These are phyloP conservation scores for Aspergillus brunneoviolaceus DNA, from an alignment of 2,329 filamentous ascomycete species.

Conservation along the genomic window DNA sequence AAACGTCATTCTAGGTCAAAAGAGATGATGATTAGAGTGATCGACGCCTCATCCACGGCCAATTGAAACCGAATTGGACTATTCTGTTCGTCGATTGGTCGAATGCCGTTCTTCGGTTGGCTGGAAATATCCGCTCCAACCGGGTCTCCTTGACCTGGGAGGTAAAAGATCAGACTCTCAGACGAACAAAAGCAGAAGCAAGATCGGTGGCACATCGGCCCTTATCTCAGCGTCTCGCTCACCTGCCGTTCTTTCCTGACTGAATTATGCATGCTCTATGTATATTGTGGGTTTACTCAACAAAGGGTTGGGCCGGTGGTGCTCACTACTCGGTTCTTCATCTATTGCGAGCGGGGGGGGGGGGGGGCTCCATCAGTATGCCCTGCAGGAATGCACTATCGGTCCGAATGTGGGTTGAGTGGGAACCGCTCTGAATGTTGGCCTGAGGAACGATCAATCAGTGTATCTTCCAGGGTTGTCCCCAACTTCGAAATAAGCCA, in stretches of 20 bases:
- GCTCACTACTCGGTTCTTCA: not conserved
- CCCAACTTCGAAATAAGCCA: conserved; percentile 1
- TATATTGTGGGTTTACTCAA: not conserved
- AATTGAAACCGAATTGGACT: not conserved
- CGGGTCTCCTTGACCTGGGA: not conserved
- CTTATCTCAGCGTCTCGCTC: not conserved
- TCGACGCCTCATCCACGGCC: too few species aligned
- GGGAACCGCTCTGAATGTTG: conserved; percentile 8
- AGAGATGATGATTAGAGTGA: too few species aligned
- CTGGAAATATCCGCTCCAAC: not conserved
- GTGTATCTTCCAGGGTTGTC: conserved; percentile 5
- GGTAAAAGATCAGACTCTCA: not conserved
- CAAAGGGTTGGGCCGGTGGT: not conserved
- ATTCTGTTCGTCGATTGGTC: not conserved
- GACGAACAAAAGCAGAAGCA: not conserved
- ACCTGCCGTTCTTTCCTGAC: not conserved
- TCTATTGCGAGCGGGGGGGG: not conserved
- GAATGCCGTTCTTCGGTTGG: not conserved
- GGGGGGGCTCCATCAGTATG: not conserved
- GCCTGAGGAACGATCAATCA: conserved; percentile 9
- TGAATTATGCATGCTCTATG: not conserved
- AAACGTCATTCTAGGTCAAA: too few species aligned
- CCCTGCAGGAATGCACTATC: conserved; percentile 21
- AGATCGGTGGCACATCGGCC: not conserved
- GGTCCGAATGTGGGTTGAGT: conserved; percentile 19